A percentile compares a stretch with the other conserved stretches of the same genome.
These are phyloP conservation scores for Primulina huaijiensis DNA, from an alignment of 257 asterid genomes.

Conservation along the genomic window DNA sequence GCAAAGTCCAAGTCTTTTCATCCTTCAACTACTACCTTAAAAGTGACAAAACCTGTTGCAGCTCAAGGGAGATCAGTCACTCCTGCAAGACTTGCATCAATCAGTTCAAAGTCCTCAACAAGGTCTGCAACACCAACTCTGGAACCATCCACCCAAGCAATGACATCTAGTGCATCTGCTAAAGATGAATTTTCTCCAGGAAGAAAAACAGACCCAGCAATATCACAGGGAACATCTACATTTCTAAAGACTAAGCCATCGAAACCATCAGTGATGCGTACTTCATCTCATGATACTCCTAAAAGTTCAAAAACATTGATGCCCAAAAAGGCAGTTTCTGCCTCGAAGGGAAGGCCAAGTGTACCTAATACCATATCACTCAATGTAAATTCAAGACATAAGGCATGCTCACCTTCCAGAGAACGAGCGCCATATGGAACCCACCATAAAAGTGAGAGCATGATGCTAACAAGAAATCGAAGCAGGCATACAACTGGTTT, in stretches of 20 bases:
- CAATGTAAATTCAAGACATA: conserved; percentile 43
- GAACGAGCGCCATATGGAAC: conserved; percentile 31
- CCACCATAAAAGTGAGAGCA: conserved; percentile 30
- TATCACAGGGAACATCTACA: conserved; percentile 48
- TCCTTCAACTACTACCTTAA: conserved; percentile 53
- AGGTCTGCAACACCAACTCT: conserved; percentile 58
- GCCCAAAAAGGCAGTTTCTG: conserved; percentile 68
- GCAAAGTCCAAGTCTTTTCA: conserved; percentile 45
- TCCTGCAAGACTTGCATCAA: conserved; percentile 39
- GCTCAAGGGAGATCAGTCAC: conserved; percentile 48
- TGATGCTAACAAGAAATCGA: conserved; percentile 43
- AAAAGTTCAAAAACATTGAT: conserved; percentile 26
- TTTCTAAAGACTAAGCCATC: conserved; percentile 54
- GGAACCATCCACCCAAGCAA: conserved; percentile 34
- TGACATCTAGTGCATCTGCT: conserved; percentile 28
- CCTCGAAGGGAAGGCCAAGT: conserved; percentile 50
- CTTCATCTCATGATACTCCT: conserved; percentile 34
- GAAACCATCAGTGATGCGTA: conserved; percentile 35
- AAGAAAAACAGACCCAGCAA: conserved; percentile 26
- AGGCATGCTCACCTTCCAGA: conserved; percentile 63
- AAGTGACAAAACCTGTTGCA: conserved; percentile 37
- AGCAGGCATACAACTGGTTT: conserved; percentile 32
- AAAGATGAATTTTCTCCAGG: conserved; percentile 28
- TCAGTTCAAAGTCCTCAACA: conserved; percentile 40
- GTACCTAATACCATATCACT: conserved; percentile 33